Conservation (phyloP, 129 eudicot species). For the Daucus carota region DH1_v3.0 NC_030389.2:4574501-4575000, state of each 20-base stretch:
- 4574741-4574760: background rate
- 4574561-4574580: constrained; percentile 96
- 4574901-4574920: no score
- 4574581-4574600: constrained; percentile 72
- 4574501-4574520: constrained; percentile 98
- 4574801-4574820: background rate
- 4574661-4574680: constrained; percentile 6
- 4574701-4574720: background rate
- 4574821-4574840: background rate
- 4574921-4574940: no score
- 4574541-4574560: constrained; percentile 92
- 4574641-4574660: background rate
- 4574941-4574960: no score
- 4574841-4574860: no score
- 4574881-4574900: no score
- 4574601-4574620: background rate
- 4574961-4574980: no score
- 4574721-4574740: background rate
- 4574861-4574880: no score
- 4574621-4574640: background rate
- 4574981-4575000: no score
- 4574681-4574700: constrained; percentile 5
- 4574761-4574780: background rate
- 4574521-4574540: constrained; percentile 95
- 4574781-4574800: background rate